These are phyloP conservation scores for Colletotrichum paranaense DNA, from an alignment of 2,329 filamentous ascomycete species.

Conservation along the genomic window DNA sequence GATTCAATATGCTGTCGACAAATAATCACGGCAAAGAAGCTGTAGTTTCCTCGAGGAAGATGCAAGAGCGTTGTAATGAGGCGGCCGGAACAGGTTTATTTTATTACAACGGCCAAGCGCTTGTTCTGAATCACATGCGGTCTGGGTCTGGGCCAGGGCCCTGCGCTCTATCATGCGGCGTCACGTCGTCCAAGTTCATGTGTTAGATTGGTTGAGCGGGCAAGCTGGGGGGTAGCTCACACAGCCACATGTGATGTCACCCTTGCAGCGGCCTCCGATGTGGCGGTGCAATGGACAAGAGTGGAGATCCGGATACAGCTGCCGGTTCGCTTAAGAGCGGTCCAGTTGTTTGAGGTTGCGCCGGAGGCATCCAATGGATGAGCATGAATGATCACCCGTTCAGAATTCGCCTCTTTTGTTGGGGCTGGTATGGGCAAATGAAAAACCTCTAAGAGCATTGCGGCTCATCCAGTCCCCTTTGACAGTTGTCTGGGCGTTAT, in stretches of 20 bases:
- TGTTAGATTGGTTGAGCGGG: constrained; percentile 21
- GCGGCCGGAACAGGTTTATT: constrained; percentile 22
- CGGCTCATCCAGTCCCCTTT: constrained; percentile 7
- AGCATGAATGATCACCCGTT: constrained; percentile 12
- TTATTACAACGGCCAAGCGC: constrained; percentile 30
- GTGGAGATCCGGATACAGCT: constrained; percentile 11
- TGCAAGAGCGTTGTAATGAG: neutral
- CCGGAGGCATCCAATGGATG: constrained; percentile 32
- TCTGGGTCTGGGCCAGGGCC: constrained; percentile 7
- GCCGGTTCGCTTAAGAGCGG: constrained; percentile 29
- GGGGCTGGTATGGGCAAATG: neutral
- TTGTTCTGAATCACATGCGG: constrained; percentile 32
- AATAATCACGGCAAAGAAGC: neutral
- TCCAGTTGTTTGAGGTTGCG: constrained; percentile 6
- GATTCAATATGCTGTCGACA: neutral
- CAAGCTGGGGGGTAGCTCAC: constrained; percentile 31
- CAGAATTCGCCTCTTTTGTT: constrained; percentile 9
- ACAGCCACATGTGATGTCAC: constrained; percentile 38
- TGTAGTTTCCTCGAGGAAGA: neutral
- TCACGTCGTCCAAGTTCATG: constrained; percentile 14
- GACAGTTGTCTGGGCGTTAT: constrained; percentile 1
- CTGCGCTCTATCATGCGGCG: constrained; percentile 6
- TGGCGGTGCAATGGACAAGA: constrained; percentile 20
- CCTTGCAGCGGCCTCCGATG: constrained; percentile 25
- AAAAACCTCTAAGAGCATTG: neutral